These are phyloP conservation scores for Viola odorata DNA, from an alignment of 345 rosid genomes.

Conservation along the genomic window DNA sequence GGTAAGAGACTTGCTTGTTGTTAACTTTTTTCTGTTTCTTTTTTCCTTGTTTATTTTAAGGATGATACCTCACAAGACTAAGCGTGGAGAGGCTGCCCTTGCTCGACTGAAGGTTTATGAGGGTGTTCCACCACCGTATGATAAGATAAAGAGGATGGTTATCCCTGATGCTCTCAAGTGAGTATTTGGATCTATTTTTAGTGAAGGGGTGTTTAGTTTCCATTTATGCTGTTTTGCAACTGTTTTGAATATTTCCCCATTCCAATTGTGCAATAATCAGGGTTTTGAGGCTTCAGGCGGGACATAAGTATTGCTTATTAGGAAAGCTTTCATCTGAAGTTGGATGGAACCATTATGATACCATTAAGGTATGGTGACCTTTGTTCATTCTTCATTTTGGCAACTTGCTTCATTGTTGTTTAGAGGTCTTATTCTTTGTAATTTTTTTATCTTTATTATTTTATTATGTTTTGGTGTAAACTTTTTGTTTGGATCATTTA, in stretches of 20 bases:
- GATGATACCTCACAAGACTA: conserved; percentile 33
- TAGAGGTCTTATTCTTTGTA: too few species aligned
- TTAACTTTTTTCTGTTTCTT: too few species aligned
- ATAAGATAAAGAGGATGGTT: conserved; percentile 28
- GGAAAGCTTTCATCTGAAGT: conserved; percentile 31
- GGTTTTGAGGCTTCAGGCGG: conserved; percentile 34
- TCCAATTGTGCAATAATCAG: conserved; percentile 12
- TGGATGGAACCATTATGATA: conserved; percentile 31
- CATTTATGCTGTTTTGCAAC: neutral
- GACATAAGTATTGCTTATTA: conserved; percentile 31
- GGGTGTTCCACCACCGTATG: conserved; percentile 32
- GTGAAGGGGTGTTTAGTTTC: neutral
- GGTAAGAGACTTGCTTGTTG: too few species aligned
- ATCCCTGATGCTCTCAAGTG: conserved; percentile 35
- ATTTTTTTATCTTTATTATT: too few species aligned
- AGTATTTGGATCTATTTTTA: neutral
- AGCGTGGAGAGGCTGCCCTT: conserved; percentile 34
- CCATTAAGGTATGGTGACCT: conserved; percentile 21
- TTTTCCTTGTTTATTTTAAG: conserved; percentile 12
- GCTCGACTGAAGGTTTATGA: conserved; percentile 31
- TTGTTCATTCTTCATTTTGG: neutral
- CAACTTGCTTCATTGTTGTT: neutral
- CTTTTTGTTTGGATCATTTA: too few species aligned
- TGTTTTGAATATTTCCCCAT: neutral
- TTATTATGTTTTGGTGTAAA: too few species aligned